Evolutionary conservation across 345 rosid genomes (phyloP).

Genomic region (Rhodamnia argentea): DNA sequence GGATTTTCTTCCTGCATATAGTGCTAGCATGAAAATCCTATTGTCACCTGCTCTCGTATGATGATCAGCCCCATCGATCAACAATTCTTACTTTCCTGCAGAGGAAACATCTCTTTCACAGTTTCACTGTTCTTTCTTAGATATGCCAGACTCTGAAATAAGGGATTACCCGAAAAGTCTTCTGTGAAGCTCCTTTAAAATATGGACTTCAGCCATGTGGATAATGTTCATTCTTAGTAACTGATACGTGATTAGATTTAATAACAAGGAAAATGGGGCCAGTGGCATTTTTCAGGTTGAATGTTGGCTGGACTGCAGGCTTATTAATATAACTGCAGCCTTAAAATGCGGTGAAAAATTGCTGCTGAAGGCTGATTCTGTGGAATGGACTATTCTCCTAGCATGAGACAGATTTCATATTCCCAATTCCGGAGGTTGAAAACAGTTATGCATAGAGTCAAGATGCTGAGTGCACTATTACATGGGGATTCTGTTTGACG

Average conservation of each 20-base stretch:
- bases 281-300: background rate
- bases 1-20: background rate
- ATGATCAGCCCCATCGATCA: background rate
- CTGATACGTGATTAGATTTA: background rate
- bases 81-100: background rate
- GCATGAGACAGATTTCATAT: background rate
- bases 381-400: background rate
- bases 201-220: background rate
- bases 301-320: background rate
- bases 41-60: background rate
- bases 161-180: background rate
- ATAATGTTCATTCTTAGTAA: background rate
- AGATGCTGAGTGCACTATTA: background rate
- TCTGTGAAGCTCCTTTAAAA: background rate
- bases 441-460: background rate
- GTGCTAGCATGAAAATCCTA: background rate
- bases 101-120: background rate
- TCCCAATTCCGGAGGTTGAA: background rate
- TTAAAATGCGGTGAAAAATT: background rate
- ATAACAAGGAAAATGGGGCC: background rate
- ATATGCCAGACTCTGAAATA: background rate
- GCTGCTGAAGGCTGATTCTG: background rate
- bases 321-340: background rate
- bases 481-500: background rate
- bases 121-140: background rate